Base-by-base conservation (phyloP, 768 basidiomycete species). In the Cystofilobasidium capitatum region DNA sequence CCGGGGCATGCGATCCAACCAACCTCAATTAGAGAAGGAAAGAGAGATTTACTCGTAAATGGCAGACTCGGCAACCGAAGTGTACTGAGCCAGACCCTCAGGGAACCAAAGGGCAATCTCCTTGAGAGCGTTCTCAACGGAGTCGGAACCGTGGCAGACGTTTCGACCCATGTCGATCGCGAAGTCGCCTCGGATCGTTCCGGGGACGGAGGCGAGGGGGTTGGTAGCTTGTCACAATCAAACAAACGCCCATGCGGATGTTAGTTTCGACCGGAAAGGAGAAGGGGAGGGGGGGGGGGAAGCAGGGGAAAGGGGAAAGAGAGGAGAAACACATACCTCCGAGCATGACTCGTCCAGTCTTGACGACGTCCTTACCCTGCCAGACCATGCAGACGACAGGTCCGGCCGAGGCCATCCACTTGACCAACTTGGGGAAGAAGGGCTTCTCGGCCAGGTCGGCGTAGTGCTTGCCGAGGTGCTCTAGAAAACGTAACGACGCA, bases 361-460 rank as follows among this genome's bases (percentile, higher is more conserved):
- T 80, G 79, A 80, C 79, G 76, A 77, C 78, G 75, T 81, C 79
- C 70, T 75, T 78, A 70, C 96, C 96, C 81, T 97, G 84, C 85
- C 92, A 94, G 72, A 89, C 92, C 85, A 91, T 93, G 74, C 83
- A 89, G 76, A 94, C 87, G 72, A 99, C 96, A 72, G 96, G 96
- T 69, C 96, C 94, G 69, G 74, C 75, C 72, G 64, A 37, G n/a
- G 58, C 45, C 45, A 68, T 72, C 70, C 72, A 71, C 68, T 66
- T 60, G 60, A 60, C 66, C 62, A 69, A 62, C 68, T 69, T 69
- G 73, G 89, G 88, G 86, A 98, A 99, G 86, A 99, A 99, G 65
- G 84, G 75, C 84, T 94, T 96, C 73, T 82, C 86, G 78, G 83
- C 87, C 81, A 97, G 89, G 81, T 98, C 96, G 73, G 83, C 88